phyloP scores from a whole-genome alignment of 164 flowering plant species.

The Magnolia officinalis region DNA sequence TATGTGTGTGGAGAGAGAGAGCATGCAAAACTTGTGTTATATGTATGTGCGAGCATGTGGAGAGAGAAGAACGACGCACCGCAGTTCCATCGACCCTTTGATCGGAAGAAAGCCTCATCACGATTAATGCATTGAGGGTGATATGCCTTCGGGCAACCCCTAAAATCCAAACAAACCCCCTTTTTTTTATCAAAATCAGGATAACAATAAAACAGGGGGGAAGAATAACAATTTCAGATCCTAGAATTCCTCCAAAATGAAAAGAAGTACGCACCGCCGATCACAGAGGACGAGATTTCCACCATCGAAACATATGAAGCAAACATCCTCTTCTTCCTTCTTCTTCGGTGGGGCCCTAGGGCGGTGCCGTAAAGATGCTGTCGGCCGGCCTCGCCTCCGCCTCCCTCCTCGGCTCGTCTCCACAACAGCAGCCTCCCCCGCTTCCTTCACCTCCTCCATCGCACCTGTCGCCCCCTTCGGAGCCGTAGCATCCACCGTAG shows the following conservation, averaged over 20 bases:
- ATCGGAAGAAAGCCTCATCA: conserved; percentile 80
- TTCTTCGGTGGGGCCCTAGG: conserved; percentile 21
- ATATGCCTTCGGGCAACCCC: conserved; percentile 96
- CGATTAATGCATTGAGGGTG: conserved; percentile 88
- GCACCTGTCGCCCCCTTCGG: not conserved
- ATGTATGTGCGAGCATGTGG: too few species aligned
- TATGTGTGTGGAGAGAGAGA: not conserved
- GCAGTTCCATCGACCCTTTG: conserved; percentile 94
- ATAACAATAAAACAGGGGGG: not conserved
- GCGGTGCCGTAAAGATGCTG: conserved; percentile 21
- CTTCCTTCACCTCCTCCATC: conserved; percentile 1
- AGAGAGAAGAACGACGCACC: conserved; percentile 40
- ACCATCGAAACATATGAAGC: conserved; percentile 94
- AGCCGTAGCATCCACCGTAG: not conserved
- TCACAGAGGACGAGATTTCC: conserved; percentile 95
- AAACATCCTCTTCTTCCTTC: conserved; percentile 76
- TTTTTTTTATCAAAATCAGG: not conserved
- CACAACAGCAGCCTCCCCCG: not conserved
- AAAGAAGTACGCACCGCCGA: conserved; percentile 51
- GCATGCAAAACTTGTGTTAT: not conserved
- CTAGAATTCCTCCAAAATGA: not conserved
- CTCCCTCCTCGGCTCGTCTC: conserved; percentile 24
- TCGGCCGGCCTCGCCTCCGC: conserved; percentile 70
- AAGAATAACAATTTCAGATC: not conserved
- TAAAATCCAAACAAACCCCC: conserved; percentile 18